A percentile compares a stretch with the other conserved stretches of the same genome.
Conservation (phyloP, 345 rosid genomes). For the Microthlaspi erraticum region DNA sequence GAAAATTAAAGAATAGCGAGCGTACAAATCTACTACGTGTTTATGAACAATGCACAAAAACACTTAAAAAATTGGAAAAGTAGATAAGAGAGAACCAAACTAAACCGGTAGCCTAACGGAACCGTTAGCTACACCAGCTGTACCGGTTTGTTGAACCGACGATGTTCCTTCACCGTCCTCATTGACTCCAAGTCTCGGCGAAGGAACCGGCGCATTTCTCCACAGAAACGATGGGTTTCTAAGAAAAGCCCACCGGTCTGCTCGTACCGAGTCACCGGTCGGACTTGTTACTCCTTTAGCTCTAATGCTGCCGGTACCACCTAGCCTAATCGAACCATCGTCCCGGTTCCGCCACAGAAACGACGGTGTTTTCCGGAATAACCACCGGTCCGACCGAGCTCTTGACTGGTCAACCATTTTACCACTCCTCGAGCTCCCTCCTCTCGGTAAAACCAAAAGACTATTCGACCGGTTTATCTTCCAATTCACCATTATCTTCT, state of each 20-base stretch:
- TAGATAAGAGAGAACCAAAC: neutral
- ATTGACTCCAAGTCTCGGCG: slow-evolving; percentile 52
- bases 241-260: slow-evolving; percentile 65
- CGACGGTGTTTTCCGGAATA: slow-evolving; percentile 43
- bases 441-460: slow-evolving; percentile 57
- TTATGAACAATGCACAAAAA: slow-evolving; percentile 30
- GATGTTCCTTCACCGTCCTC: slow-evolving; percentile 42
- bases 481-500: slow-evolving; percentile 65
- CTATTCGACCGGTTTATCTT: slow-evolving; percentile 71
- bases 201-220: slow-evolving; percentile 54
- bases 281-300: slow-evolving; percentile 23
- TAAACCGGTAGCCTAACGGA: slow-evolving; percentile 62
- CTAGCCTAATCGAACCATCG: slow-evolving; percentile 42
- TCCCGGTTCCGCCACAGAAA: slow-evolving; percentile 43
- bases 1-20: slow-evolving; percentile 24
- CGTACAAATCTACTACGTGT: slow-evolving; percentile 8
- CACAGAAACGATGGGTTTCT: slow-evolving; percentile 54
- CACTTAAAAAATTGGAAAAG: neutral
- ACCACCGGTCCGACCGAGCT: slow-evolving; percentile 43
- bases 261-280: slow-evolving; percentile 39
- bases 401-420: slow-evolving; percentile 28
- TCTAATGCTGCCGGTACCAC: slow-evolving; percentile 29
- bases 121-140: slow-evolving; percentile 26
- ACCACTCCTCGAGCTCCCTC: slow-evolving; percentile 58
- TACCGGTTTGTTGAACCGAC: slow-evolving; percentile 40